Base-by-base conservation (phyloP, 352 stramenopile species). In the Phytophthora multivora region DNA sequence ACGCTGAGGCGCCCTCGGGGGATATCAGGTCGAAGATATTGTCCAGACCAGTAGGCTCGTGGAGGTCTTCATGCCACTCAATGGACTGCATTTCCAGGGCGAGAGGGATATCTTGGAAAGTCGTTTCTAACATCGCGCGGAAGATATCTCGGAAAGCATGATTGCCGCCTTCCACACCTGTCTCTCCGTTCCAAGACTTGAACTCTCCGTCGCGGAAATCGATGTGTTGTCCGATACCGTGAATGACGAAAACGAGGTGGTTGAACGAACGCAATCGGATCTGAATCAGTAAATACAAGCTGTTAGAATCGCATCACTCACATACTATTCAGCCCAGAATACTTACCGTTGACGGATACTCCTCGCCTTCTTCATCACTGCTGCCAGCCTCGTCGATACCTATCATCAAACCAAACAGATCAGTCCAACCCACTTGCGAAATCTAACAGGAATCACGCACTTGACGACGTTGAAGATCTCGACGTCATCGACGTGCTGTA, bases 1-100 rank as follows among this genome's bases (percentile, higher is more conserved):
- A 94, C 86, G 77, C 73, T 36, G 82, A 76, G 1, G 81, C 75
- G 46, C 87, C 87, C 69, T 95, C 87, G 0, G 87, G 85, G 11
- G 77, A 87, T 46, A 95, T 95, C 4, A 93, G 49, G 47, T 95
- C 87, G 39, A 88, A 98, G 60, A 94, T 80, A 15, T 75, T 86
- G 59, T 96, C 87, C 8, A 96, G 67, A 6, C 87, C 87, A 6
- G 82, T 96, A 4, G 88, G 88, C 40, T 95, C 85, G 45, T 96
- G 86, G 7, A 96, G 73, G 26, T 94, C 84, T 70, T 95, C 87
- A 51, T 96, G 89, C 89, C 89, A 97, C 57, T 97, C 89, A 33
- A 97, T 95, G 8, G 83, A 94, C 35, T 96, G 87, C 74, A 95
- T 93, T 64, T 96, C 86, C 25, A 96, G 49, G 4, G 80, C 83